A percentile compares a stretch with the other conserved stretches of the same genome.
Conservation (phyloP, 2,329 filamentous ascomycete genomes). For the Paraphoma chrysanthemicola region DNA sequence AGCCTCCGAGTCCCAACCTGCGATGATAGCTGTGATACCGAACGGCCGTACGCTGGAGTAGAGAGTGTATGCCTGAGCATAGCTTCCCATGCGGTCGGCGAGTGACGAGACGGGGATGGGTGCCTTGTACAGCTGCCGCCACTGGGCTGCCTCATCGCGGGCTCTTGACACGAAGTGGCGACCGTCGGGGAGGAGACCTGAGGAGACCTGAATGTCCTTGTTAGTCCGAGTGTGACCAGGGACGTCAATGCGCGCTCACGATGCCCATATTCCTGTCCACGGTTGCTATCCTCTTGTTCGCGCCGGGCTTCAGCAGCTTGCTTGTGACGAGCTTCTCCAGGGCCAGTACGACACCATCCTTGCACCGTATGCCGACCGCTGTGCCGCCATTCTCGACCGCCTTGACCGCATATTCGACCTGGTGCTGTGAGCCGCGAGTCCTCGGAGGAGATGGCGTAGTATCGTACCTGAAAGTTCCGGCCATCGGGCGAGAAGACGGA, state of each 20-base stretch:
- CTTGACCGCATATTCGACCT: slow-evolving; percentile 96
- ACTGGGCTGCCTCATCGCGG: slow-evolving; percentile 89
- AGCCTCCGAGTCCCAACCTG: slow-evolving; percentile 88
- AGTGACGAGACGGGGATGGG: slow-evolving; percentile 90
- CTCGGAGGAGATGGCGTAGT: not conserved
- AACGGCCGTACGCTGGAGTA: slow-evolving; percentile 97
- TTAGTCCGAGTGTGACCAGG: not conserved
- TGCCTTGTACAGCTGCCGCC: slow-evolving; percentile 92
- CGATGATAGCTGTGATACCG: slow-evolving; percentile 92
- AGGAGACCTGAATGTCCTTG: slow-evolving; percentile 74
- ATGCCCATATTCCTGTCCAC: slow-evolving; percentile 93
- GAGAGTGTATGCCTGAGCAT: slow-evolving; percentile 96
- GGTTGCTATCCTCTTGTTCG: slow-evolving; percentile 96
- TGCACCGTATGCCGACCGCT: slow-evolving; percentile 93
- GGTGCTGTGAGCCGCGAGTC: slow-evolving; percentile 13
- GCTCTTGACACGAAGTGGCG: slow-evolving; percentile 94
- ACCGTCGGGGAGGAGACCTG: slow-evolving; percentile 92
- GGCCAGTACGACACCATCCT: slow-evolving; percentile 94
- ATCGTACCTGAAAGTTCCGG: slow-evolving; percentile 89
- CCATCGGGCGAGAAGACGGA: slow-evolving; percentile 99
- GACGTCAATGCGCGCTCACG: slow-evolving; percentile 62
- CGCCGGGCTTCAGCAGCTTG: slow-evolving; percentile 91
- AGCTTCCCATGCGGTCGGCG: slow-evolving; percentile 91
- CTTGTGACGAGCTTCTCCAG: slow-evolving; percentile 96
- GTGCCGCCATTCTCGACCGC: slow-evolving; percentile 98